phyloP scores from a whole-genome alignment of 768 basidiomycete genomes.

The Hygrocybe coccinea region DNA sequence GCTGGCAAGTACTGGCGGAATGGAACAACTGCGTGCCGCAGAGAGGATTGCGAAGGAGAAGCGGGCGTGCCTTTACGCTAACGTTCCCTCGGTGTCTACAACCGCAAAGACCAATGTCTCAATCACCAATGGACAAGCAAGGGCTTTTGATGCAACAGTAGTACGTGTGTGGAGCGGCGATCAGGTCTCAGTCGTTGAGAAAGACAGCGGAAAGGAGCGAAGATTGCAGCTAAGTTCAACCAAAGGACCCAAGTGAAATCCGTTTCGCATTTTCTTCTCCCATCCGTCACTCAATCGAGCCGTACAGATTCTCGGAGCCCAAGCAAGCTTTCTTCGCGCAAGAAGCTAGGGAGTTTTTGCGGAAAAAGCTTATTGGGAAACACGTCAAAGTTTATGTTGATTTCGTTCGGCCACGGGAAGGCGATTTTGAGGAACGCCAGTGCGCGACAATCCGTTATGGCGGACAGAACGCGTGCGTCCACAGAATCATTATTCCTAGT shows the following conservation, averaged over 20 bases:
- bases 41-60: constrained; percentile 79
- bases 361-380: constrained; percentile 90
- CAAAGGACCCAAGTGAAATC: constrained; percentile 67
- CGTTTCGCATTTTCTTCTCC: neutral
- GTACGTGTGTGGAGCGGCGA: constrained; percentile 89
- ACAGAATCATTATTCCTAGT: neutral
- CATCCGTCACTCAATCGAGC: neutral
- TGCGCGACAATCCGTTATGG: constrained; percentile 87
- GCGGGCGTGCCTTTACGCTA: constrained; percentile 65
- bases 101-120: constrained; percentile 46
- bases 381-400: constrained; percentile 78
- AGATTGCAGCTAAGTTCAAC: constrained; percentile 86
- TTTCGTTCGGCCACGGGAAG: constrained; percentile 86
- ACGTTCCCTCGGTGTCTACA: constrained; percentile 36
- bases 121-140: constrained; percentile 38
- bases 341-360: constrained; percentile 89
- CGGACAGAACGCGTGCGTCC: constrained; percentile 67
- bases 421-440: constrained; percentile 90
- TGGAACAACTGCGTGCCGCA: constrained; percentile 82
- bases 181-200: constrained; percentile 76
- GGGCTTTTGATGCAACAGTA: constrained; percentile 76
- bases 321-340: constrained; percentile 84
- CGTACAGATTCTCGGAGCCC: constrained; percentile 68
- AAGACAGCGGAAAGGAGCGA: constrained; percentile 68
- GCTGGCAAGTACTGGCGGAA: constrained; percentile 75